Percentiles rank a stretch among this genome's conserved stretches.
Conservation (phyloP, 2,329 filamentous ascomycete species). For the Nemania sp. region DNA sequence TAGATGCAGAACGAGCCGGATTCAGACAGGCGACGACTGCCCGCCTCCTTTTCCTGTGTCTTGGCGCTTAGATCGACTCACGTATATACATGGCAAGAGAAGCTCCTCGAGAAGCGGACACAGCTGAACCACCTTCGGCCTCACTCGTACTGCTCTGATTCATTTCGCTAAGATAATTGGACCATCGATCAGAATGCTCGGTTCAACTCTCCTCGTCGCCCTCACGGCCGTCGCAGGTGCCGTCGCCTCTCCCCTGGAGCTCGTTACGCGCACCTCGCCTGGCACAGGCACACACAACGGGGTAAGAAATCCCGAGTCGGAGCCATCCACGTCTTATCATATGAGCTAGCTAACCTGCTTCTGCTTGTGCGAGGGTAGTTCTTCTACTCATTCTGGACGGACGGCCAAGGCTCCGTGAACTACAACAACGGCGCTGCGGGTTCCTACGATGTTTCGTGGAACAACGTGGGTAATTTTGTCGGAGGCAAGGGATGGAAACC, state of each 20-base stretch:
- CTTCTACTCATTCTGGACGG: slow-evolving; percentile 67
- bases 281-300: slow-evolving; percentile 52
- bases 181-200: slow-evolving; percentile 30
- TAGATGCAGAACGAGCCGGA: not conserved
- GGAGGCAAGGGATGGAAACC: slow-evolving; percentile 57
- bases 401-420: slow-evolving; percentile 55
- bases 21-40: not conserved
- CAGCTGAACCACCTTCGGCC: slow-evolving; percentile 7
- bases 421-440: slow-evolving; percentile 62
- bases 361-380: slow-evolving; percentile 39
- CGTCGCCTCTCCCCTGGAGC: slow-evolving; percentile 39
- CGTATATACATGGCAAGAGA: slow-evolving; percentile 16
- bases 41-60: not conserved
- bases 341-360: not conserved
- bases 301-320: slow-evolving; percentile 10
- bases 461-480: slow-evolving; percentile 54
- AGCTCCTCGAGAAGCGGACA: slow-evolving; percentile 8
- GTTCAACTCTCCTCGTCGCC: slow-evolving; percentile 37
- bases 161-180: slow-evolving; percentile 9
- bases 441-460: slow-evolving; percentile 56
- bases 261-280: slow-evolving; percentile 36
- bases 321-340: not conserved
- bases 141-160: slow-evolving; percentile 8
- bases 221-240: slow-evolving; percentile 36
- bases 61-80: slow-evolving; percentile 5